A percentile compares a stretch with the other conserved stretches of the same genome.
phyloP scores from a whole-genome alignment of 2,329 filamentous ascomycete species.

The Kalmusia sp. region DNA sequence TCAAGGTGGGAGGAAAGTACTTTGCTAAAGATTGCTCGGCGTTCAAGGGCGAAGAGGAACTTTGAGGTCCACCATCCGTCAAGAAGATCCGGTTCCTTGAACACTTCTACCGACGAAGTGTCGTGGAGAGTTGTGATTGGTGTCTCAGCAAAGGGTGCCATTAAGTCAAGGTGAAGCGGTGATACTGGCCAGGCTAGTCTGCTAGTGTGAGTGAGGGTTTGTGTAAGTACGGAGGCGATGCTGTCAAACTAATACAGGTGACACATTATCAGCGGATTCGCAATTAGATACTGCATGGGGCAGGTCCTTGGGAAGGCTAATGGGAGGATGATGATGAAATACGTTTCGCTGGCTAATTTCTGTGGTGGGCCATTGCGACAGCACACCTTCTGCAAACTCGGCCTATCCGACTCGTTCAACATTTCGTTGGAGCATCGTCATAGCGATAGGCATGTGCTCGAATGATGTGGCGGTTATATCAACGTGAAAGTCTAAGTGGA shows the following conservation, averaged over 20 bases:
- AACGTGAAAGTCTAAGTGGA: conserved; percentile 9
- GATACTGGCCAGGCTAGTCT: background rate
- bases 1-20: conserved; percentile 26
- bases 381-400: background rate
- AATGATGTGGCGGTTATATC: conserved; percentile 5
- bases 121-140: conserved; percentile 5
- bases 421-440: background rate
- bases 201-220: no score
- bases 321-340: background rate
- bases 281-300: background rate
- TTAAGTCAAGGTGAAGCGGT: background rate
- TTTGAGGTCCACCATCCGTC: conserved; percentile 43
- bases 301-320: background rate
- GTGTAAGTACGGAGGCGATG: background rate
- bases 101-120: conserved; percentile 28
- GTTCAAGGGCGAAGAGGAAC: conserved; percentile 52
- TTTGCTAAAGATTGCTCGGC: conserved; percentile 57
- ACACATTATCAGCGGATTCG: background rate
- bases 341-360: background rate
- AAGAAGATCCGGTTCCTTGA: conserved; percentile 51
- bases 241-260: background rate
- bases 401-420: conserved; percentile 1
- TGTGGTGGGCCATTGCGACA: background rate
- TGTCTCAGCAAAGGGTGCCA: conserved; percentile 17
- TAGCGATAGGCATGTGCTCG: background rate